Percentiles rank a stretch among this genome's conserved stretches.
phyloP scores from a whole-genome alignment of 2,329 filamentous ascomycete species.

The Pseudogymnoascus sp. region DNA sequence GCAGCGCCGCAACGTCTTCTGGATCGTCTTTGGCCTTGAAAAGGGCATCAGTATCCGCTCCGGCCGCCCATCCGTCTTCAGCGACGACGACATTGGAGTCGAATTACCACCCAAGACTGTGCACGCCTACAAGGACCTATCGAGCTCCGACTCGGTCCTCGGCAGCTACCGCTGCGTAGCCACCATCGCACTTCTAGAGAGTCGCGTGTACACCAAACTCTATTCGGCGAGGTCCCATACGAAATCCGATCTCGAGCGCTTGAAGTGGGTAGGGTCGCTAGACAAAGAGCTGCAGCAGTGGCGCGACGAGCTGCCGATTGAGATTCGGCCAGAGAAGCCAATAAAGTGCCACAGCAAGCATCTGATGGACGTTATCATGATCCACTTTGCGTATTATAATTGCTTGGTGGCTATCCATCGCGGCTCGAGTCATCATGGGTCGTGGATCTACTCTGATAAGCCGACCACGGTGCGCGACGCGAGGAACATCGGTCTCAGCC shows the following conservation, averaged over 20 bases:
- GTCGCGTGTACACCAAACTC: slow-evolving; percentile 21
- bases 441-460: slow-evolving; percentile 10
- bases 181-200: slow-evolving; percentile 19
- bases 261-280: slow-evolving; percentile 19
- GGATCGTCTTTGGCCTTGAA: slow-evolving; percentile 21
- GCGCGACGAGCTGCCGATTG: slow-evolving; percentile 20
- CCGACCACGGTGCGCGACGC: neutral
- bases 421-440: slow-evolving; percentile 17
- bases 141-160: neutral
- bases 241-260: slow-evolving; percentile 19
- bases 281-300: slow-evolving; percentile 22
- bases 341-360: slow-evolving; percentile 18
- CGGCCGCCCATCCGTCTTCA: slow-evolving; percentile 22
- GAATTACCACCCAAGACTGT: slow-evolving; percentile 18
- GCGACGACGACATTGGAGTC: slow-evolving; percentile 23
- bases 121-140: slow-evolving; percentile 15
- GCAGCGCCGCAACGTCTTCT: slow-evolving; percentile 23
- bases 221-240: slow-evolving; percentile 23
- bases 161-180: slow-evolving; percentile 10
- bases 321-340: slow-evolving; percentile 21
- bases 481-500: neutral
- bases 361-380: slow-evolving; percentile 18
- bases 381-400: slow-evolving; percentile 23
- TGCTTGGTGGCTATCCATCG: slow-evolving; percentile 20
- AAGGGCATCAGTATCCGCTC: slow-evolving; percentile 16